phyloP scores from a whole-genome alignment of 2,329 filamentous ascomycete genomes.

The Tolypocladium sp. region DNA sequence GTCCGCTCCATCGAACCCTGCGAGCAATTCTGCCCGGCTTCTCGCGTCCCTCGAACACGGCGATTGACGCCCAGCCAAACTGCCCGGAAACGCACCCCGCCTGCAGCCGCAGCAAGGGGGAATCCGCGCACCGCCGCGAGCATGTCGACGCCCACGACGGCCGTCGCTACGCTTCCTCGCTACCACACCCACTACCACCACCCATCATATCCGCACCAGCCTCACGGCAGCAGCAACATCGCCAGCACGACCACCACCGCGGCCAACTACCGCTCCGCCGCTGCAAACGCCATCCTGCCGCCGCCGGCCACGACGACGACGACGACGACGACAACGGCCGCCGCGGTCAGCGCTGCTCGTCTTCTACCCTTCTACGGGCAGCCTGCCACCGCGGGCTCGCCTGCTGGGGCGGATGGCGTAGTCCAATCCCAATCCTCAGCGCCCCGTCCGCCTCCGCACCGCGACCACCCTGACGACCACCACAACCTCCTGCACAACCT shows the following conservation, averaged over 20 bases:
- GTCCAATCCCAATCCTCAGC: slow-evolving; percentile 18
- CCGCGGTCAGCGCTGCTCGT: slow-evolving; percentile 15
- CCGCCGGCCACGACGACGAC: slow-evolving; percentile 8
- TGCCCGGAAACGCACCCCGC: background rate
- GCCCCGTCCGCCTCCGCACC: slow-evolving; percentile 21
- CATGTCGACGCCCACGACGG: slow-evolving; percentile 78
- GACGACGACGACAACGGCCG: slow-evolving; percentile 12
- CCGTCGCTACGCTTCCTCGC: slow-evolving; percentile 62
- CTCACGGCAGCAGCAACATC: slow-evolving; percentile 14
- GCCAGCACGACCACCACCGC: slow-evolving; percentile 9
- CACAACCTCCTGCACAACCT: slow-evolving; percentile 7
- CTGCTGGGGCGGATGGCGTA: slow-evolving; percentile 21
- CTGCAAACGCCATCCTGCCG: slow-evolving; percentile 16
- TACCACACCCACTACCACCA: slow-evolving; percentile 61
- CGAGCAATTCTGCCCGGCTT: background rate
- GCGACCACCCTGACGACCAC: slow-evolving; percentile 10
- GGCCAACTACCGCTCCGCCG: slow-evolving; percentile 20
- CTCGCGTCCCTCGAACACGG: background rate
- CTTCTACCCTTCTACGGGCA: slow-evolving; percentile 17
- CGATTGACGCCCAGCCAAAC: background rate
- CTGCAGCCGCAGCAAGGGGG: slow-evolving; percentile 3
- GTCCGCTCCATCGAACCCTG: background rate
- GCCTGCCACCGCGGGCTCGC: slow-evolving; percentile 17
- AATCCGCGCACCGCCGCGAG: slow-evolving; percentile 1
- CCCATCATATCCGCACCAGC: slow-evolving; percentile 38